Conservation (phyloP, 495 filamentous ascomycete species). For the Penicillium parvum region DNA sequence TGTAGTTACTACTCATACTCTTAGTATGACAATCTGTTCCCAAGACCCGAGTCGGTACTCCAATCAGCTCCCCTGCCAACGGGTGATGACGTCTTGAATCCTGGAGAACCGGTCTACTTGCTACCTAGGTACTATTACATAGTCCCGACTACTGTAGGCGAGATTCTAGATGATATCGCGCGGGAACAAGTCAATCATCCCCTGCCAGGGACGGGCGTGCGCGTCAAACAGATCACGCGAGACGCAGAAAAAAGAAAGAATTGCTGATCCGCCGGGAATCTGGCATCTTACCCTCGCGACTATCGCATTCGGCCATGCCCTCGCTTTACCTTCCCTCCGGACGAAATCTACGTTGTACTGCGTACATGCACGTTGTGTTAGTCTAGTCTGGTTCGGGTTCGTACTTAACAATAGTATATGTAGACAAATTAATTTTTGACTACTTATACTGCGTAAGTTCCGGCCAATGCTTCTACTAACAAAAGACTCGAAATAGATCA, state of each 20-base stretch:
- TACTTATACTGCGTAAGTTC: too few species aligned
- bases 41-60: too few species aligned
- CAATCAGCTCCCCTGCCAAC: constrained; percentile 5
- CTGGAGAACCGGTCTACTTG: not conserved
- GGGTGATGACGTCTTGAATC: constrained; percentile 29
- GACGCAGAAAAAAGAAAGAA: not conserved
- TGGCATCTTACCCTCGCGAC: constrained; percentile 4
- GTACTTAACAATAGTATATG: too few species aligned
- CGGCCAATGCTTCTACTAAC: not conserved
- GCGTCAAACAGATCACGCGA: too few species aligned
- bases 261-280: not conserved
- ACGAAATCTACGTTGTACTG: not conserved
- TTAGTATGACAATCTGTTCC: too few species aligned
- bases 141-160: too few species aligned
- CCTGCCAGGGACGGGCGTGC: constrained; percentile 27
- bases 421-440: too few species aligned
- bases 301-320: constrained; percentile 10
- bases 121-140: not conserved
- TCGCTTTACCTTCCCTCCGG: constrained; percentile 18
- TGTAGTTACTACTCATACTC: too few species aligned
- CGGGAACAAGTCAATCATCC: not conserved
- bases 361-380: not conserved
- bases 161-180: too few species aligned
- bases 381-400: not conserved
- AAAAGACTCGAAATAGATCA: not conserved